Evolutionary conservation across 768 basidiomycete species (phyloP), one percentile per base, ranked within the genome.

Genomic region (Lentinula sp.): DNA sequence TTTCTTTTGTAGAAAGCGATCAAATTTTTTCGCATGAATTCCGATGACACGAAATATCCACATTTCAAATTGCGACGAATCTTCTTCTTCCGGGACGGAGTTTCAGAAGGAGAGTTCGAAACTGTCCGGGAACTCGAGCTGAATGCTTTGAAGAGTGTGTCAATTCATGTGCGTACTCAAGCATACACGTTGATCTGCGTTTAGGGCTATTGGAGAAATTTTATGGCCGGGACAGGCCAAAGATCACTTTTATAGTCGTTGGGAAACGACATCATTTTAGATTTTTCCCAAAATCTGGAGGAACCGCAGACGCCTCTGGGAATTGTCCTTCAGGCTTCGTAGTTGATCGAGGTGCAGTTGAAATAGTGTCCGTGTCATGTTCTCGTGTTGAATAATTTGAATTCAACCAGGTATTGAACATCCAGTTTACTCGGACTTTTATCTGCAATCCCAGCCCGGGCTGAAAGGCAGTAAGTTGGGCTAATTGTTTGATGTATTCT

Each of bases 311-410:
- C 59, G 68, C 71, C 49, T 81, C 77, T 61, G 85, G 85, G 1
- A 87, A 87, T 61, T 84, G 83, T 62, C 79, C 73, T 1, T 84
- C 86, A 1, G 85, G 85, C 6, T 84, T 85, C 6, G 83, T 87
- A n/a, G 79, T 86, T 36, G 86, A 87, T 61, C 74, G 62, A 63
- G 68, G 71, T 68, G 37, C 36, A 28, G 54, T 45, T 18, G 18
- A 9, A 33, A 39, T 20, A 5, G 43, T 41, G 13, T 20, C 41
- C 35, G 1, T 20, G 23, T 39, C 8, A 35, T n/a, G 12, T 76
- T 5, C 41, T 28, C 12, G 6, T 4, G 12, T 20, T 20, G 18
- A 54, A 13, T 2, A 36, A n/a, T 12, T 16, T 45, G 23, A 9
- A 59, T 76, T 8, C 75, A 71, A 72, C 18, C 28, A 62, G 81